Evolutionary conservation across 1,284 basidiomycete species (phyloP), one percentile per base, ranked within the genome.

Genomic region (Melampsora americana): DNA sequence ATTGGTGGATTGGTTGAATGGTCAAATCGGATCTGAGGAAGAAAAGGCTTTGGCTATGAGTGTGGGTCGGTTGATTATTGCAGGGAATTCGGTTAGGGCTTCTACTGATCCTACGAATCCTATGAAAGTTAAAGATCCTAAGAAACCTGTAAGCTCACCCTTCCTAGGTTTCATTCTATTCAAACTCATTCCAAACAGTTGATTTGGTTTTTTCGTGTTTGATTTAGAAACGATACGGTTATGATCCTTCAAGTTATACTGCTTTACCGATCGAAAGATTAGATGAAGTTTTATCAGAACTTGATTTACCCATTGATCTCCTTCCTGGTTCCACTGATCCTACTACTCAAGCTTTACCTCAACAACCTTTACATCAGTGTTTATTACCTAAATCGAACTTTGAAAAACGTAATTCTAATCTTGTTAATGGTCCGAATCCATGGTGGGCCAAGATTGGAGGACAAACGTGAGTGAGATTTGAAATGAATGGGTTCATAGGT

Each of bases 301-400:
- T 87, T 90, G 48, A 88, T 30, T 85, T 94, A 80, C 90, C 91
- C 5, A 85, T 95, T 32, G 92, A 93, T 81, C 85, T 95, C 42
- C 85, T 96, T 26, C 92, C 95, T 0, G 95, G 95, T 14, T 87
- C 89, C 66, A 86, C 86, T 56, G 95, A 99, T 83, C 95, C 95
- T 0, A 88, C 93, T 7, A 92, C 92, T 0, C 87, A 88, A 0
- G 92, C 95, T 35, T 84, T 99, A 72, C 96, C 96, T 0, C 96
- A 99, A 82, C 95, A 98, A 82, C 87, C 92, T 0, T 87, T 99
- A 79, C 96, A 96, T 50, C 88, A 89, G 61, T 90, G 92, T 5
- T 93, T 99, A 88, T 91, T 99, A 78, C 91, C 92, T 26, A 85
- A 87, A 0, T 83, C 85, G 26, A 77, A 78, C 30, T 69, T 76